Percentiles rank a stretch among this genome's conserved stretches.
Evolutionary conservation across 352 stramenopile species (phyloP).

Genomic region (Blastocystis sp.): DNA sequence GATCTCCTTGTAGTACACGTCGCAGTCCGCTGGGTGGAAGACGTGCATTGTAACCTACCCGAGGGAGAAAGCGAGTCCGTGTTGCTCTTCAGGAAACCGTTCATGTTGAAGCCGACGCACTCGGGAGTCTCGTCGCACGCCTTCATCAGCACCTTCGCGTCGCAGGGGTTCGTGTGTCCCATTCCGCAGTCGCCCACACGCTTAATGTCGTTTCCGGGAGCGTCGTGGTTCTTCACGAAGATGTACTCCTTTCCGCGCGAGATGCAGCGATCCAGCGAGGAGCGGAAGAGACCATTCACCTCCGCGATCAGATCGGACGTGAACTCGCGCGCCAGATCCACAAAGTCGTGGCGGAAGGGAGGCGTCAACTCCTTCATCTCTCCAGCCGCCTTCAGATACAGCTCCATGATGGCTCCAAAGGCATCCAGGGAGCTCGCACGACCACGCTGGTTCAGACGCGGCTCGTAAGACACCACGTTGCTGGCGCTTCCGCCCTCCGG

Average conservation of each 20-base stretch:
- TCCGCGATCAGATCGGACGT: conserved; percentile 65
- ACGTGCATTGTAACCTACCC: not conserved
- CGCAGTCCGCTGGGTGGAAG: not conserved
- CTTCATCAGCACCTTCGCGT: conserved; percentile 8
- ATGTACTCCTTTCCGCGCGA: not conserved
- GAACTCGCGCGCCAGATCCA: conserved; percentile 70
- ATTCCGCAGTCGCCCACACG: not conserved
- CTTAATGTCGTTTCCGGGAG: not conserved
- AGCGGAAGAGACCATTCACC: not conserved
- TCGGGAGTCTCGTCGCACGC: not conserved
- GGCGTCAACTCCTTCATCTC: conserved; percentile 63
- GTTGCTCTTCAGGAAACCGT: conserved; percentile 49
- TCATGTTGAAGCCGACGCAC: conserved; percentile 52
- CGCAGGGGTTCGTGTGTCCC: not conserved
- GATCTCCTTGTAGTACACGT: not conserved
- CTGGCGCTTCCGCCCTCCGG: conserved; percentile 66
- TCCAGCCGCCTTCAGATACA: conserved; percentile 61
- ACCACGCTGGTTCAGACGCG: conserved; percentile 19
- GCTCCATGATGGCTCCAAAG: conserved; percentile 64
- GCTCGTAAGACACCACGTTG: conserved; percentile 68
- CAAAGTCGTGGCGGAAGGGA: conserved; percentile 68
- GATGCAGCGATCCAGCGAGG: not conserved
- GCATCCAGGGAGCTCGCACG: conserved; percentile 61
- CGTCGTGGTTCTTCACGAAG: not conserved
- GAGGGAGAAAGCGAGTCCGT: not conserved